These are phyloP conservation scores for Sporothrix pallida DNA, from an alignment of 2,329 filamentous ascomycete species.

Conservation along the genomic window DNA sequence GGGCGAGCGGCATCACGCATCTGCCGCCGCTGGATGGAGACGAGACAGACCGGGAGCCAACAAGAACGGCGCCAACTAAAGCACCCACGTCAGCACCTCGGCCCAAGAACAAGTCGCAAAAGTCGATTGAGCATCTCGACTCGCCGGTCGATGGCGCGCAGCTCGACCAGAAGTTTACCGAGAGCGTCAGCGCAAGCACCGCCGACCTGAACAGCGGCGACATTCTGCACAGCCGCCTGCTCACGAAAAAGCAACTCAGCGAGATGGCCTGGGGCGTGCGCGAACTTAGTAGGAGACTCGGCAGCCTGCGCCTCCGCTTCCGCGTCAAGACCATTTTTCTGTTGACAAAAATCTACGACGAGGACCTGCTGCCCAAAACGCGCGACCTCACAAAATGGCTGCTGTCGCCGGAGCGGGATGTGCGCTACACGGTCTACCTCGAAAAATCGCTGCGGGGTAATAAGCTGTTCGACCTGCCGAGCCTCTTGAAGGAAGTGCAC, in stretches of 20 bases:
- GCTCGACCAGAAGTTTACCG: slow-evolving; percentile 18
- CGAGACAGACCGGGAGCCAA: slow-evolving; percentile 47
- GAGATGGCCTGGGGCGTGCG: slow-evolving; percentile 98
- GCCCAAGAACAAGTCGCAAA: background rate
- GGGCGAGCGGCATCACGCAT: slow-evolving; percentile 55
- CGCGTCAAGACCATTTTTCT: slow-evolving; percentile 84
- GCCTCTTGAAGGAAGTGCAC: slow-evolving; percentile 67
- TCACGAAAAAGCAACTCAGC: slow-evolving; percentile 92
- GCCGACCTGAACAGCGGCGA: slow-evolving; percentile 34
- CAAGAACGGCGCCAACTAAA: slow-evolving; percentile 49
- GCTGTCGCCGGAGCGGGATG: slow-evolving; percentile 69
- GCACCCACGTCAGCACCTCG: background rate
- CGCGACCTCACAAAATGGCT: slow-evolving; percentile 82
- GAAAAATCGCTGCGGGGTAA: slow-evolving; percentile 76
- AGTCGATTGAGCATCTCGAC: background rate
- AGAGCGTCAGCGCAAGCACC: background rate
- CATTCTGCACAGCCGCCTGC: slow-evolving; percentile 66
- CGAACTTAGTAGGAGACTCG: slow-evolving; percentile 84
- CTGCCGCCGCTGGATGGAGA: background rate
- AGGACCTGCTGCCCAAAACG: slow-evolving; percentile 76
- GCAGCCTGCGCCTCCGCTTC: slow-evolving; percentile 81
- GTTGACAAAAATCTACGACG: slow-evolving; percentile 89
- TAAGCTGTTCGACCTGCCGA: slow-evolving; percentile 73
- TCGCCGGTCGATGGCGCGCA: slow-evolving; percentile 5
- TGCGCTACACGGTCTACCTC: slow-evolving; percentile 79